Conservation (phyloP, 2,329 filamentous ascomycete species). For the Aphanoascus verrucosus region DNA sequence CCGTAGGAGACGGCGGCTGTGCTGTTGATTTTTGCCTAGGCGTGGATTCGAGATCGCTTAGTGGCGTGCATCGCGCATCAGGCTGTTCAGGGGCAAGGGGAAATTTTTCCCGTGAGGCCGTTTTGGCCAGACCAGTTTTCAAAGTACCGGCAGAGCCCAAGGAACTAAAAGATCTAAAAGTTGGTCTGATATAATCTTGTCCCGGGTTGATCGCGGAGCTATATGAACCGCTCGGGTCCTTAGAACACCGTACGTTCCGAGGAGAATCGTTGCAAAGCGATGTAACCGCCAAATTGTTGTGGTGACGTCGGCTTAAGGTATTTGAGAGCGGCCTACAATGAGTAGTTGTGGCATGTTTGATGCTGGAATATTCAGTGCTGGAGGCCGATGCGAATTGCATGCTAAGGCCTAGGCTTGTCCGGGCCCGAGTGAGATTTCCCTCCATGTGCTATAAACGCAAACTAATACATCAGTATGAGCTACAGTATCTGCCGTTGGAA, state of each 20-base stretch:
- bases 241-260: conserved; percentile 42
- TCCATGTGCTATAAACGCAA: conserved; percentile 72
- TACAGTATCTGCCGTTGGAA: not conserved
- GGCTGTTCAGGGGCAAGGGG: too few species aligned
- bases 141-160: conserved; percentile 29
- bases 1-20: not conserved
- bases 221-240: conserved; percentile 53
- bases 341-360: conserved; percentile 33
- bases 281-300: conserved; percentile 15
- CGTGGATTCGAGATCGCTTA: too few species aligned
- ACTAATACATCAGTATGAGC: too few species aligned
- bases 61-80: too few species aligned
- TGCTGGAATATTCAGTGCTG: conserved; percentile 27
- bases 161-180: conserved; percentile 54
- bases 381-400: conserved; percentile 42
- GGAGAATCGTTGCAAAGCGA: conserved; percentile 32
- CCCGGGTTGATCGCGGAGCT: conserved; percentile 35
- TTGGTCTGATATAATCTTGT: conserved; percentile 27
- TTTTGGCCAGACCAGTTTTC: too few species aligned
- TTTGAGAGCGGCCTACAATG: conserved; percentile 35
- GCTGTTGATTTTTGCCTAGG: conserved; percentile 24
- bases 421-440: conserved; percentile 71
- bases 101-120: too few species aligned
- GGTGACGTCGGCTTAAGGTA: conserved; percentile 26
- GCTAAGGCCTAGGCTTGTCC: conserved; percentile 52